Conservation (phyloP, 345 rosid genomes). For the Populus tremula region DNA sequence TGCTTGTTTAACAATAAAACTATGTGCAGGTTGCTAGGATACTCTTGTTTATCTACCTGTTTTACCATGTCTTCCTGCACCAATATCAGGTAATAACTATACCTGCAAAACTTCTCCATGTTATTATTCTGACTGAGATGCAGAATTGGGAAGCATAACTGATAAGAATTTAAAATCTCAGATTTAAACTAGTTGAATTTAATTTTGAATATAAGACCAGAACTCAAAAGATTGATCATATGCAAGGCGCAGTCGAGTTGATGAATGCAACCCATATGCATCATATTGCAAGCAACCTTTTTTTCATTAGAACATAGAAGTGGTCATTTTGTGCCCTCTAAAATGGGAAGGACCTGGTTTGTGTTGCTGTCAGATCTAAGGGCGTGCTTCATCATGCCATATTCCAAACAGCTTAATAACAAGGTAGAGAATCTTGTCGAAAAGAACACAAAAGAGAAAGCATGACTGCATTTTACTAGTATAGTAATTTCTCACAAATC, state of each 20-base stretch:
- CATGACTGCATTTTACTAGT: background rate
- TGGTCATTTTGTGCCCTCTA: background rate
- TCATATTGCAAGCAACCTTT: background rate
- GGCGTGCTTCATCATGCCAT: background rate
- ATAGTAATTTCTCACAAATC: background rate
- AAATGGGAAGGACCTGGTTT: background rate
- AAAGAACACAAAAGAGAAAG: background rate
- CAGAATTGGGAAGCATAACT: background rate
- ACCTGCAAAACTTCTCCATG: background rate
- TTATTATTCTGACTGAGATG: background rate
- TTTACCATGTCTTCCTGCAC: slow-evolving; percentile 68
- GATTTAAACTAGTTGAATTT: background rate
- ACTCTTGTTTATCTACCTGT: slow-evolving; percentile 66
- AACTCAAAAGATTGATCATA: background rate
- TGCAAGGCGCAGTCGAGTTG: background rate
- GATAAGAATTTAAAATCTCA: background rate
- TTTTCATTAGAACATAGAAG: background rate
- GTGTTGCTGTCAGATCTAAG: background rate
- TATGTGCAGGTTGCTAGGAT: slow-evolving; percentile 71
- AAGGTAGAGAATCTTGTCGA: background rate
- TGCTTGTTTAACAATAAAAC: background rate
- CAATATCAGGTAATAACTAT: slow-evolving; percentile 58
- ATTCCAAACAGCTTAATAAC: background rate
- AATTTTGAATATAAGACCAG: background rate
- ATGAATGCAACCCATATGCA: background rate